Evolutionary conservation across 2,329 filamentous ascomycete genomes (phyloP), one percentile per base, ranked within the genome.

Genomic region (Cladophialophora bantiana): DNA sequence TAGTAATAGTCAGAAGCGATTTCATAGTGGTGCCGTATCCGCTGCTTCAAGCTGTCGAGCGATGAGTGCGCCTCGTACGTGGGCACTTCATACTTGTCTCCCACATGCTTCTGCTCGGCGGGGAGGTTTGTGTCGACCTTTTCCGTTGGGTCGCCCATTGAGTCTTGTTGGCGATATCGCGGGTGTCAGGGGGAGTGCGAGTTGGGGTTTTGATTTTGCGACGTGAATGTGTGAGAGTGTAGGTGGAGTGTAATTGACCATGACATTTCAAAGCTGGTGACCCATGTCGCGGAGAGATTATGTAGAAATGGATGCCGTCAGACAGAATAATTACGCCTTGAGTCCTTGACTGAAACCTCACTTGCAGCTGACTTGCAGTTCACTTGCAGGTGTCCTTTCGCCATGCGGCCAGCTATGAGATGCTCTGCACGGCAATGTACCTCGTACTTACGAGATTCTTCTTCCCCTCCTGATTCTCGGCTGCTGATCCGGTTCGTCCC

Each of bases 1-100:
- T 88, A 81, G 71, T 89, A 88, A 74, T 88, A 88, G 72, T 88
- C 85, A 60, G 84, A 87, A 32, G 85, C 84, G 15, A 88, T 80
- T 68, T 88, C 85, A 70, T 89, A 88, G 73, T 88, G 86, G 67
- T 82, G 80, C 78, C 85, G 86, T 74, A 87, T 87, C 62, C 85
- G 80, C 67, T 84, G 84, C 74, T 87, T 87, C 68, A 87, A 77
- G 12, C 81, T 80, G 7, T 59, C 54, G 57, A 74, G 68, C 2
- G 71, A 65, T n/a, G 69, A 61, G 34, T 67, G 72, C 34, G 64
- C 57, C 42, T 69, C 67, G 40, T 55, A 69, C 13, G 65, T 55
- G 5, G 72, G 71, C 1, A 67, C 70, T 26, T 71, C 68, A 42
- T 73, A 72, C n/a, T 70, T 50, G 55, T 70, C 67, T 12, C 70